phyloP scores from a whole-genome alignment of 257 asterid species.

The Knoxia roxburghii region DNA sequence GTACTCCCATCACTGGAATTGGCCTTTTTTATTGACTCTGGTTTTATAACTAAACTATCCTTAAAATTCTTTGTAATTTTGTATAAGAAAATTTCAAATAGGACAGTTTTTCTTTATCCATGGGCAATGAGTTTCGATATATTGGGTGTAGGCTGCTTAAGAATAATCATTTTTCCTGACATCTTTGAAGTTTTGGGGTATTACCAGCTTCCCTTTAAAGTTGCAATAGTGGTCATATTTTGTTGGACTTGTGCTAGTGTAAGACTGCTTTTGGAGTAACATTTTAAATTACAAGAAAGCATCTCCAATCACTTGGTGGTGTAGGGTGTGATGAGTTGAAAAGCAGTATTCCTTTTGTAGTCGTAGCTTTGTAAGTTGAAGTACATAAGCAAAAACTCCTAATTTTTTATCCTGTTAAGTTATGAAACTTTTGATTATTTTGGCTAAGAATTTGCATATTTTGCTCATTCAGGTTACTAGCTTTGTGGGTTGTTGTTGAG shows the following conservation, averaged over 20 bases:
- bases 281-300: too few species aligned
- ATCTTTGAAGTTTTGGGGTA: not conserved
- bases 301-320: not conserved
- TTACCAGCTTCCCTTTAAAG: too few species aligned
- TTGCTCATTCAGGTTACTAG: not conserved
- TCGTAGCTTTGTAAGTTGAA: not conserved
- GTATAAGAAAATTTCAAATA: not conserved
- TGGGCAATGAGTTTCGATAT: too few species aligned
- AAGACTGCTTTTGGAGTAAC: too few species aligned
- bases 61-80: not conserved
- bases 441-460: not conserved
- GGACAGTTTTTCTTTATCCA: too few species aligned
- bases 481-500: not conserved
- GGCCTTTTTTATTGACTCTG: not conserved
- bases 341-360: not conserved
- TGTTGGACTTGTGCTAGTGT: too few species aligned
- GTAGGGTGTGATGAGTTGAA: not conserved
- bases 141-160: not conserved
- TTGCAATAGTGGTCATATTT: too few species aligned
- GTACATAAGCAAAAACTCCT: not conserved
- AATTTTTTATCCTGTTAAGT: not conserved
- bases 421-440: not conserved
- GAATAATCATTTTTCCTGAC: not conserved
- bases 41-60: not conserved
- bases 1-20: conserved; percentile 30